Evolutionary conservation across 805 yeast species (phyloP), one percentile per base, ranked within the genome.

Genomic region (Brettanomyces nanus): DNA sequence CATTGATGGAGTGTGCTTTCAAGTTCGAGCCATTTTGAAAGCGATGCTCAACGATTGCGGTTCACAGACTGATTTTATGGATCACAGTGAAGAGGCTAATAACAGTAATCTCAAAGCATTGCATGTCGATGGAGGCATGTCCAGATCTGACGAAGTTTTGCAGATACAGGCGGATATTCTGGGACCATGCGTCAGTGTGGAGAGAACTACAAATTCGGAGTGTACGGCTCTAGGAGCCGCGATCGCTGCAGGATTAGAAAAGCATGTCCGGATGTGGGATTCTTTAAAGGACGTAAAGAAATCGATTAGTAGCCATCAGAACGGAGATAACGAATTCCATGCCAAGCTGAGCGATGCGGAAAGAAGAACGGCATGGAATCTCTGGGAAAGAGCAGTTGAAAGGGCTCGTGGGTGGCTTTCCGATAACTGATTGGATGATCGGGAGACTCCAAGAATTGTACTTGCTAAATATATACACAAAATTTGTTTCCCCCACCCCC

Each of bases 181-280:
- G 48, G 97, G 97, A 3, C 90, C 92, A 1, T 77, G 87, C 61
- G 84, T 80, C 28, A 76, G 79, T 20, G 90, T 89, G 31, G 73
- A 75, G 48, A 71, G 96, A 51, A 87, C 96, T 2, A 72, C 76
- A 23, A 83, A 80, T 58, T 67, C 85, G 26, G 97, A 89, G 61
- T 86, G 95, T 56, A 89, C 97, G 4, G 96, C 97, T 0, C 70
- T 89, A 45, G 97, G 97, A 21, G 95, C 95, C 6, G 96, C 97
- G 4, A 83, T 90, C 47, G 96, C 96, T 21, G 95, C 97, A 3
- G 95, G 96, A 10, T 65, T 87, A 51, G 65, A 74, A 13, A 63
- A 76, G 11, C 61, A 66, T 19, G 75, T 77, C 17, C 71, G 84
- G 31, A 59, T 86, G 33, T 89, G 96, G 95, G 69, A 68, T 40